Percentiles rank a stretch among this genome's conserved stretches.
phyloP scores from a whole-genome alignment of 2,329 filamentous ascomycete species.

The Emericellopsis atlantica region DNA sequence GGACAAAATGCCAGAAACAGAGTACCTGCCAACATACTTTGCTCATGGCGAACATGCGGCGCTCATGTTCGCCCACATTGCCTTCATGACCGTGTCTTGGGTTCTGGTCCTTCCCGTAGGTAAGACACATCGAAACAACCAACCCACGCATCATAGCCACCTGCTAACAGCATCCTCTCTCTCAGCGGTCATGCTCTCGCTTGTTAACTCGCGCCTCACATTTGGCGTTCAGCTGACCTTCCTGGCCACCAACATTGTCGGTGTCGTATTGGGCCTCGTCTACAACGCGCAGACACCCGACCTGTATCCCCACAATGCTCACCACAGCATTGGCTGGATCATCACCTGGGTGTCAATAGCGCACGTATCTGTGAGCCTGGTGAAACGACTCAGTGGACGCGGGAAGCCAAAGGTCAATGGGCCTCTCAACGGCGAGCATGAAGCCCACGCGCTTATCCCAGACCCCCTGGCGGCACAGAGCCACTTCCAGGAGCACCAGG shows the following conservation, averaged over 20 bases:
- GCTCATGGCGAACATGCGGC: slow-evolving; percentile 35
- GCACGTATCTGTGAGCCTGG: slow-evolving; percentile 56
- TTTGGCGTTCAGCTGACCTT: slow-evolving; percentile 59
- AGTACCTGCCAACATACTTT: slow-evolving; percentile 45
- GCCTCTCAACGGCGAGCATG: slow-evolving; percentile 14
- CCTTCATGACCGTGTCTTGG: slow-evolving; percentile 60
- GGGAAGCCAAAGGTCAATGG: background rate
- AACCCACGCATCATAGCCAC: background rate
- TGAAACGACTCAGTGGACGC: background rate
- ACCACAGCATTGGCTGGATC: slow-evolving; percentile 80
- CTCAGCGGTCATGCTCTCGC: slow-evolving; percentile 72
- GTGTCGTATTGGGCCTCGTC: slow-evolving; percentile 50
- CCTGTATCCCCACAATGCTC: slow-evolving; percentile 76
- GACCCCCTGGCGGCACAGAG: slow-evolving; percentile 40
- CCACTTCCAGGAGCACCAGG: slow-evolving; percentile 6
- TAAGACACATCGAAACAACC: slow-evolving; percentile 25
- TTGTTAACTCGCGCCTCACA: slow-evolving; percentile 65
- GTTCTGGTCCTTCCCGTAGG: slow-evolving; percentile 59
- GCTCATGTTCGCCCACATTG: slow-evolving; percentile 58
- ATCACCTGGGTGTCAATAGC: slow-evolving; percentile 58
- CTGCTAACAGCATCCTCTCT: background rate
- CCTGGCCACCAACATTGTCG: slow-evolving; percentile 48
- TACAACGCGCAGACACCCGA: slow-evolving; percentile 79
- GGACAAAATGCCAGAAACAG: background rate
- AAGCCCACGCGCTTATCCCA: slow-evolving; percentile 49